phyloP scores from a whole-genome alignment of 345 rosid genomes.

The Xanthoceras sorbifolium region DNA sequence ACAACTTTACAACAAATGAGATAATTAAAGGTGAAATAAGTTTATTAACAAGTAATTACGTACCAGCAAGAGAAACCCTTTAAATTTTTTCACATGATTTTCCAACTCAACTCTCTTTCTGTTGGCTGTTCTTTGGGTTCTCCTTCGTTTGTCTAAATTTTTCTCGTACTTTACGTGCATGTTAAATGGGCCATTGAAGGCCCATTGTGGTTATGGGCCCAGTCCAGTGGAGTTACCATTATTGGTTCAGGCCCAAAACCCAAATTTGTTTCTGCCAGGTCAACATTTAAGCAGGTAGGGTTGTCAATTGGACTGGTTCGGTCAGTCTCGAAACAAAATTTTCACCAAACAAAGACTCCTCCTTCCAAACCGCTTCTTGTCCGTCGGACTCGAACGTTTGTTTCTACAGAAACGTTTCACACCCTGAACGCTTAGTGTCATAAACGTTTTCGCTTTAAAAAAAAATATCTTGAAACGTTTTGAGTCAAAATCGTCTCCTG shows the following conservation, averaged over 20 bases:
- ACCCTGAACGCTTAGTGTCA: too few species aligned
- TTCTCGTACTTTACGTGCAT: background rate
- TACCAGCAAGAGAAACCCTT: background rate
- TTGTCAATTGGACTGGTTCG: too few species aligned
- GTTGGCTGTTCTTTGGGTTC: background rate
- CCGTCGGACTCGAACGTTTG: too few species aligned
- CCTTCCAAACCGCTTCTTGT: too few species aligned
- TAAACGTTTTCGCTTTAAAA: too few species aligned
- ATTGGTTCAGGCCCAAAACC: background rate
- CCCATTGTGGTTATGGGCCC: background rate
- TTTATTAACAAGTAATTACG: background rate
- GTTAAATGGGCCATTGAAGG: background rate
- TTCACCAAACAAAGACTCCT: too few species aligned
- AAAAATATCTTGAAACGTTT: too few species aligned
- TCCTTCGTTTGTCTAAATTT: background rate
- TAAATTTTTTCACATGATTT: constrained; percentile 2
- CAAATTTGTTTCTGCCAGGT: background rate
- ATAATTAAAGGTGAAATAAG: background rate
- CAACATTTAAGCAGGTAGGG: background rate
- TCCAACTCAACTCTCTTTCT: background rate
- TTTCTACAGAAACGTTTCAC: too few species aligned
- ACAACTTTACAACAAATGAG: background rate
- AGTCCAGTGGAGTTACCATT: background rate
- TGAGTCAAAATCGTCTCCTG: too few species aligned
- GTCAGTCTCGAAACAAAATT: too few species aligned